Evolutionary conservation across 164 flowering plant species (phyloP), one percentile per base, ranked within the genome.

Genomic region (Pachysandra terminalis): DNA sequence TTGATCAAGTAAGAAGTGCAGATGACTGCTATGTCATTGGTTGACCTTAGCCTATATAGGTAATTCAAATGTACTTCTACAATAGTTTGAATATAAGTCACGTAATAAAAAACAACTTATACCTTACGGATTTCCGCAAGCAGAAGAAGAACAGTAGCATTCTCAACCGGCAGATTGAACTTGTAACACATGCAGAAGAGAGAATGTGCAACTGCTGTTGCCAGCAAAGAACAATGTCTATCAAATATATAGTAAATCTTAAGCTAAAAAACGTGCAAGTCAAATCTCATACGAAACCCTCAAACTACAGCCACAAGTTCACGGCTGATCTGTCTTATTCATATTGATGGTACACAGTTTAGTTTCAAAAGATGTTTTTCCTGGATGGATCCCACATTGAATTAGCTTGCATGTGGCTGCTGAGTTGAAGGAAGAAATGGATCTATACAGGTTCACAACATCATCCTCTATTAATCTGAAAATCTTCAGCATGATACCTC

Each of bases 41-140:
- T 14, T 24, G 21, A n/a, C 21, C 58, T 55, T 22, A 21, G 13
- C 22, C 1, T 19, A 58, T 37, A n/a, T 27, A 58, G 61, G 61
- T 27, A 26, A 9, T 5, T 15, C 26, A 2, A 19, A 58, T 27
- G 25, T 25, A 57, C 19, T 57, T 28, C 5, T 12, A 57, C 25
- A 16, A 24, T 25, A 22, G 13, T 17, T 25, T 26, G 23, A 10
- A 26, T 4, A 58, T 17, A 58, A 14, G 3, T 15, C 17, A 58
- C 2, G 6, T 0, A 26, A 58, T 19, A 9, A 14, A 15, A 45
- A 5, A 45, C 17, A 45, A 45, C 1, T 58, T 23, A 35, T 86
- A 88, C 98, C 96, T 90, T 90, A 78, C 89, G 97, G 61, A 87
- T 90, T 77, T 91, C 97, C 51, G 96, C 97, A 56, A 91, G 90